These are phyloP conservation scores for Digitaria exilis DNA, from an alignment of 202 grass and related monocot species.

Conservation along the genomic window DNA sequence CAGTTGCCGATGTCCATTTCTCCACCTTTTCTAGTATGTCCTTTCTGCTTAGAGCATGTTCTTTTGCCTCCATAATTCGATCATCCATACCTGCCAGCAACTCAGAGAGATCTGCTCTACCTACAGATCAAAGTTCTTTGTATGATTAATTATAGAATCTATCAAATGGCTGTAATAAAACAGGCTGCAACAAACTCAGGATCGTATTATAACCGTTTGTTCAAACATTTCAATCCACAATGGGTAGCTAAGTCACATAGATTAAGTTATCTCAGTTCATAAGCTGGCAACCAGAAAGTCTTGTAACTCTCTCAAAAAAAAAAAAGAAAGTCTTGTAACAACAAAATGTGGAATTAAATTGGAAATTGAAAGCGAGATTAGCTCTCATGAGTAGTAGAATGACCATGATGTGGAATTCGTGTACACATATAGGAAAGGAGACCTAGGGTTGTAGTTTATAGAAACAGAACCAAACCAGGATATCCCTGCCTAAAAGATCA, in stretches of 20 bases:
- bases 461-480: no score
- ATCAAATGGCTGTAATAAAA: constrained; percentile 9
- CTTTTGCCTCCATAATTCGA: constrained; percentile 69
- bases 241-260: background rate
- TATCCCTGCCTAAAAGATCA: no score
- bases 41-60: constrained; percentile 79
- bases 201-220: background rate
- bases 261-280: background rate
- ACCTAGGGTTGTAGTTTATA: no score
- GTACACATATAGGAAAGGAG: no score
- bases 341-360: background rate
- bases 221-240: background rate
- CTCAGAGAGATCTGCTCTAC: constrained; percentile 65
- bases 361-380: no score
- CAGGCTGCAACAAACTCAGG: background rate
- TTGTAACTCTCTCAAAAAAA: no score
- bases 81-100: constrained; percentile 66
- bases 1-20: constrained; percentile 73
- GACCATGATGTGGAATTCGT: no score
- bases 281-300: background rate
- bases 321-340: background rate
- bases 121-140: constrained; percentile 47
- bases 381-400: no score
- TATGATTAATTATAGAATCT: background rate
- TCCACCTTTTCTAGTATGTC: constrained; percentile 93